A percentile compares a stretch with the other conserved stretches of the same genome.
phyloP scores from a whole-genome alignment of 1,284 basidiomycete genomes.

The Golubevia sp. region DNA sequence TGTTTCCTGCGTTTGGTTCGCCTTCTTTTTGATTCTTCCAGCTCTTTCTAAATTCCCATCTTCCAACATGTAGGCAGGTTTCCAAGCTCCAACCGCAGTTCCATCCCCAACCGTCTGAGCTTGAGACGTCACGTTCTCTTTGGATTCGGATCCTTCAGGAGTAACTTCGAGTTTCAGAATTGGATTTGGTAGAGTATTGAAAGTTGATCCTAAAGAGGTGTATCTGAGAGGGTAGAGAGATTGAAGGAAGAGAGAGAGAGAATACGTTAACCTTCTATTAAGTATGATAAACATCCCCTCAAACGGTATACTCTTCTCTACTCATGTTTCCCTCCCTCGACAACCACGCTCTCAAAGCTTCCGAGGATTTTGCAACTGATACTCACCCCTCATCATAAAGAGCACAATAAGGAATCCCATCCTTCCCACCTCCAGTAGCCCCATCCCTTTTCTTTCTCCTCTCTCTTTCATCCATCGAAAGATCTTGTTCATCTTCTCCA shows the following conservation, averaged over 20 bases:
- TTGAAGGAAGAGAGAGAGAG: background rate
- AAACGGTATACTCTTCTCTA: no score
- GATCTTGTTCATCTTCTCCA: background rate
- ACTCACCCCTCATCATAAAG: conserved; percentile 88
- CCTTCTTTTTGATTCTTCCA: conserved; percentile 23
- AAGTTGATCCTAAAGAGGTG: conserved; percentile 92
- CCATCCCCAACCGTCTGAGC: background rate
- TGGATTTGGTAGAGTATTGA: conserved; percentile 91
- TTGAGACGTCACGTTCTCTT: no score
- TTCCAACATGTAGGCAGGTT: conserved; percentile 41
- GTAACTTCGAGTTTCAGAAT: conserved; percentile 67
- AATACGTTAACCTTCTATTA: background rate
- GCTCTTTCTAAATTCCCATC: conserved; percentile 39
- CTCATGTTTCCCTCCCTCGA: no score
- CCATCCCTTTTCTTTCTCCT: background rate
- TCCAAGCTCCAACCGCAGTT: conserved; percentile 16
- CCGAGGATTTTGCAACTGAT: conserved; percentile 1
- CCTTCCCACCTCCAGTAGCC: conserved; percentile 15
- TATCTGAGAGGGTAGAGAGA: conserved; percentile 69
- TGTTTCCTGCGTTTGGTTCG: no score
- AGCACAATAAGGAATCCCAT: conserved; percentile 71
- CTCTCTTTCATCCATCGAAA: background rate
- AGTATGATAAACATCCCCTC: no score
- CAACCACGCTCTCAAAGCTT: no score
- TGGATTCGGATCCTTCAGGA: no score